These are phyloP conservation scores for Phytophthora colocasiae DNA, from an alignment of 352 stramenopile genomes.

Conservation along the genomic window DNA sequence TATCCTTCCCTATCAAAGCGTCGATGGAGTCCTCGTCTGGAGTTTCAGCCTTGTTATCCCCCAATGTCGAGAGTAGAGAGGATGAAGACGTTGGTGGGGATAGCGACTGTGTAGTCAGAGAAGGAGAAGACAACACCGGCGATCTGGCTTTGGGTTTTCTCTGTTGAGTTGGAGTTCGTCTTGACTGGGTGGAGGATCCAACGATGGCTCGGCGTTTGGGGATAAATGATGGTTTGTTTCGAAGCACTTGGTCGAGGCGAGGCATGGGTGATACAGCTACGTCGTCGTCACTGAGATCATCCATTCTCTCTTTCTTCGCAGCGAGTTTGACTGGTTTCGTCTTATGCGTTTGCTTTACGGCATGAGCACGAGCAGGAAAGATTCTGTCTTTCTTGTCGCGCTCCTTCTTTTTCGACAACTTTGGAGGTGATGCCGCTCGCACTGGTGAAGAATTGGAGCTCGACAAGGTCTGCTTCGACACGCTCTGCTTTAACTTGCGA, in stretches of 20 bases:
- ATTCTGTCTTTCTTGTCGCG: slow-evolving; percentile 3
- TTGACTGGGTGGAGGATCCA: slow-evolving; percentile 8
- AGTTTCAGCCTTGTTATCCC: slow-evolving; percentile 24
- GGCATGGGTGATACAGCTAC: slow-evolving; percentile 52
- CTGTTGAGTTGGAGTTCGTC: background rate
- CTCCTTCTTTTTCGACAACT: slow-evolving; percentile 17
- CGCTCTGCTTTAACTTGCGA: slow-evolving; percentile 2
- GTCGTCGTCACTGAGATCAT: slow-evolving; percentile 21
- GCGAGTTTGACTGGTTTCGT: background rate
- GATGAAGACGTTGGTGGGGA: slow-evolving; percentile 34
- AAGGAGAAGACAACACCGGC: slow-evolving; percentile 20
- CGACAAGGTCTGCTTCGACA: too few species aligned
- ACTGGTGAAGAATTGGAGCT: slow-evolving; percentile 6
- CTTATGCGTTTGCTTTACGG: background rate
- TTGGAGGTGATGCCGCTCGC: slow-evolving; percentile 16
- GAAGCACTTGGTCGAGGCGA: slow-evolving; percentile 49
- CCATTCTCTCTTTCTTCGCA: background rate
- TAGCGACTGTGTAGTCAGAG: slow-evolving; percentile 25
- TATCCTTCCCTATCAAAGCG: slow-evolving; percentile 54
- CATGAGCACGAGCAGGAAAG: slow-evolving; percentile 8
- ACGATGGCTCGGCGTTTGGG: slow-evolving; percentile 17
- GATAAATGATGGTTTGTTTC: slow-evolving; percentile 48
- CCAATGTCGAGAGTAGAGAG: slow-evolving; percentile 28
- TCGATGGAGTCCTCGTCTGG: slow-evolving; percentile 51
- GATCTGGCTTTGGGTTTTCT: slow-evolving; percentile 4